Base-by-base conservation (phyloP, 2,329 filamentous ascomycete species). In the Diaporthe helianthi region DNA sequence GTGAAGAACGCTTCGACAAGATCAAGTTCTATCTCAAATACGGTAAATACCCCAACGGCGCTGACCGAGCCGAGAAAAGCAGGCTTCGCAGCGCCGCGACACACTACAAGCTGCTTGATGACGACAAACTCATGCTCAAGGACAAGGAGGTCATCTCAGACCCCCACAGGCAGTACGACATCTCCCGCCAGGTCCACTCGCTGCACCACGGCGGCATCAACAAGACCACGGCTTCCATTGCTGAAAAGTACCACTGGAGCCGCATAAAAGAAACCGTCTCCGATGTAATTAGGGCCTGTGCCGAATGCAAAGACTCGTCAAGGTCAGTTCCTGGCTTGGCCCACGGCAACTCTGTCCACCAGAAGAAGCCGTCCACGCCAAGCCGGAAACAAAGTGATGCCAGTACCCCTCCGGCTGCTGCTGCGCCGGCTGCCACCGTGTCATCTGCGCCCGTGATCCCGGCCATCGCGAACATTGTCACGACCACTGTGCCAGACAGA, bases 1-100 rank as follows among this genome's bases (percentile, higher is more conserved):
- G 92, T 80, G 94, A 98, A 84, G 94, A 98, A 83, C 93, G 96
- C 75, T 98, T 98, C 84, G 95, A 98, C 85, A 98, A 98, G 85
- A 98, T 98, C 79, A 92, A 94, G 77, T 98, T 93, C 84, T 98
- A 98, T 81, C 89, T 98, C 77, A 97, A 97, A 82, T 93, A 94
- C 79, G 92, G 91, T 77, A 93, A 94, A 80, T 98, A 99, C 80
- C 96, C 96, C 70, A 90, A 91, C 76, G 95, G 94, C 72, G 94
- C 95, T 77, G 94, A 98, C 84, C 89, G 95, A 70, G 94, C 94
- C 69, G 96, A 98, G 81, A 98, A 98, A 87, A 95, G 92, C 82
- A 92, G 95, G 75, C 89, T 99, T 68, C 89, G 96, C 75, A 97
- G 93, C 80, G 94, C 95, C 58, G 94, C 94, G 49, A 97, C 94